Percentiles rank a stretch among this genome's conserved stretches.
These are phyloP conservation scores for Myxozyma udenii DNA, from an alignment of 805 yeast genomes.

Conservation along the genomic window DNA sequence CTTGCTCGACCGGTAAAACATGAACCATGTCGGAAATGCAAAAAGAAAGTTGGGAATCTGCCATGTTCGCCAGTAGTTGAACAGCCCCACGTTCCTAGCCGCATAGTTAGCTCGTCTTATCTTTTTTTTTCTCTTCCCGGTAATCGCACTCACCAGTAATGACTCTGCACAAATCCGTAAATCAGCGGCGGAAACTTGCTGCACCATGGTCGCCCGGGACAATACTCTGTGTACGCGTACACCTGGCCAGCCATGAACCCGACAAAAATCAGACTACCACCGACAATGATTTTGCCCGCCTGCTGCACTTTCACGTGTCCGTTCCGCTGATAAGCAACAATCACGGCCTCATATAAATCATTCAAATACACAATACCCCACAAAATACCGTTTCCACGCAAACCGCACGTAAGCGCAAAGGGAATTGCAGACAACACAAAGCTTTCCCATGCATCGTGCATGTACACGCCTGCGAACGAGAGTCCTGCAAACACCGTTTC, in stretches of 20 bases:
- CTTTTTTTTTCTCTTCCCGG: not conserved
- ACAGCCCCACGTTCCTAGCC: slow-evolving; percentile 57
- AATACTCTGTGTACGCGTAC: slow-evolving; percentile 55
- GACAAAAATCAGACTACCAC: slow-evolving; percentile 56
- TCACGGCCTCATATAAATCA: slow-evolving; percentile 45
- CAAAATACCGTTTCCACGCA: slow-evolving; percentile 74
- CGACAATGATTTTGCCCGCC: slow-evolving; percentile 36
- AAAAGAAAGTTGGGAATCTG: slow-evolving; percentile 81
- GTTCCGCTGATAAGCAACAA: not conserved
- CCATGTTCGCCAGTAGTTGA: slow-evolving; percentile 75
- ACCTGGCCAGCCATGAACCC: slow-evolving; percentile 50
- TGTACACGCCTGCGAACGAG: slow-evolving; percentile 54
- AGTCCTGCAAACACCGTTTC: slow-evolving; percentile 68
- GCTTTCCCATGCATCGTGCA: slow-evolving; percentile 44
- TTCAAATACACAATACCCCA: slow-evolving; percentile 64
- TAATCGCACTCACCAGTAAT: slow-evolving; percentile 60
- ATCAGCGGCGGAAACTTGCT: slow-evolving; percentile 52
- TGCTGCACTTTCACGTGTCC: not conserved
- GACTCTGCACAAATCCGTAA: slow-evolving; percentile 65
- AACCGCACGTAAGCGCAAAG: slow-evolving; percentile 56
- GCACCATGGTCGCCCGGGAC: slow-evolving; percentile 88
- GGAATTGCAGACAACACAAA: slow-evolving; percentile 49
- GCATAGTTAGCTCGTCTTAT: not conserved
- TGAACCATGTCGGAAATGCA: slow-evolving; percentile 62
- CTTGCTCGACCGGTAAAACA: slow-evolving; percentile 38